These are phyloP conservation scores for Ceratocystis lukuohia DNA, from an alignment of 2,329 filamentous ascomycete genomes.

Conservation along the genomic window DNA sequence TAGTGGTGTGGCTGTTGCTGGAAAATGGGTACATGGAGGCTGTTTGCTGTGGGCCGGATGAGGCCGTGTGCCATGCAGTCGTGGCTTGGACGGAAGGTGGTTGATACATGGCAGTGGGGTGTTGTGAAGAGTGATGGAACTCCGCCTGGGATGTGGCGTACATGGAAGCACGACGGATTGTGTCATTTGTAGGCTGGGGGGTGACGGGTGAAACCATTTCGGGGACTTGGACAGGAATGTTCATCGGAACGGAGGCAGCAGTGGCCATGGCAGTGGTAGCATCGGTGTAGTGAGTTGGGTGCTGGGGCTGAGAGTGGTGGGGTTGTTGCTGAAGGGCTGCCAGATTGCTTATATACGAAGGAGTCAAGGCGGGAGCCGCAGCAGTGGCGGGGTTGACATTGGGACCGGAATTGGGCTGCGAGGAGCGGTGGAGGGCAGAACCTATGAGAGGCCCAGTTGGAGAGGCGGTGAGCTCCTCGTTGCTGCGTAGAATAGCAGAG, in stretches of 20 bases:
- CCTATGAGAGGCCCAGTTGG: constrained; percentile 27
- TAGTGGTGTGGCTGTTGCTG: background rate
- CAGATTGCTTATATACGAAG: constrained; percentile 27
- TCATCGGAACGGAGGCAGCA: background rate
- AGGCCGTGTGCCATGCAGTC: background rate
- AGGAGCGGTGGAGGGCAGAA: constrained; percentile 10
- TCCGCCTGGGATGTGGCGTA: background rate
- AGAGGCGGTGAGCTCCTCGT: constrained; percentile 28
- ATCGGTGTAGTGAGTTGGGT: background rate
- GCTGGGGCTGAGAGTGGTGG: background rate
- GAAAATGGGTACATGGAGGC: background rate
- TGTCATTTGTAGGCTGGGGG: background rate
- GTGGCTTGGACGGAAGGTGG: background rate
- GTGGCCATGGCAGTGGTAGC: constrained; percentile 1
- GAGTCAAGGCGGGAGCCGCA: constrained; percentile 24
- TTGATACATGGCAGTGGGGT: background rate
- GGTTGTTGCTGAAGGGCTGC: background rate
- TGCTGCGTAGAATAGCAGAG: constrained; percentile 25
- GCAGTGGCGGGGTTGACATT: constrained; percentile 19
- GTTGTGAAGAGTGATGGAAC: background rate
- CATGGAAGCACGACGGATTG: background rate
- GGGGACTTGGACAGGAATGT: constrained; percentile 4
- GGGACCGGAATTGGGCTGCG: constrained; percentile 10
- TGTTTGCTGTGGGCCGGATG: background rate
- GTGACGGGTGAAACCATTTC: constrained; percentile 5